A percentile compares a stretch with the other conserved stretches of the same genome.
Evolutionary conservation across 441 rosid genomes (phyloP).

Genomic region (Macaranga tanarius): DNA sequence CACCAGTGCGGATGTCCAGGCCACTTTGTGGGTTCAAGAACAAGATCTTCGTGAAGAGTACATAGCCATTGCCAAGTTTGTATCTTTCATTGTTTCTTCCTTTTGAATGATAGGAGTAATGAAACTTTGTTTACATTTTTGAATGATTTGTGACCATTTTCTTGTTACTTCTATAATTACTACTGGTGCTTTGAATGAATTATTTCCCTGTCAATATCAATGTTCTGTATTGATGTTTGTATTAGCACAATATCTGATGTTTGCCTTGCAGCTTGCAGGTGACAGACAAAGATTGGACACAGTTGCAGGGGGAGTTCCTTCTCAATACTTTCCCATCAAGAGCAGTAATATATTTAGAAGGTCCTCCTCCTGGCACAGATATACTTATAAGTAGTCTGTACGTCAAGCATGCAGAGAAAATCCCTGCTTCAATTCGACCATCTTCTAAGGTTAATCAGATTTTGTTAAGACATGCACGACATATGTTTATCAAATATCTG

Average conservation of each 20-base stretch:
- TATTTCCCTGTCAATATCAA: background rate
- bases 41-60: conserved; percentile 69
- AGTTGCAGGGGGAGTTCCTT: conserved; percentile 70
- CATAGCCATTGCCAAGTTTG: conserved; percentile 50
- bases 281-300: conserved; percentile 66
- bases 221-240: background rate
- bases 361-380: conserved; percentile 78
- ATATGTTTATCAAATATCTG: background rate
- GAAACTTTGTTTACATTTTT: background rate
- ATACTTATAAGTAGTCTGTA: conserved; percentile 62
- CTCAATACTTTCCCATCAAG: conserved; percentile 62
- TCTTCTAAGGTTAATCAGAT: conserved; percentile 49
- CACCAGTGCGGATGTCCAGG: conserved; percentile 47
- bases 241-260: background rate
- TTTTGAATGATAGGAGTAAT: background rate
- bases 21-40: conserved; percentile 73
- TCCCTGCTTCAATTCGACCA: conserved; percentile 57
- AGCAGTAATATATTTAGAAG: conserved; percentile 65
- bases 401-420: conserved; percentile 65
- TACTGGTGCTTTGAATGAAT: background rate
- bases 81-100: background rate
- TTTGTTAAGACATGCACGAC: background rate
- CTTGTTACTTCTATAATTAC: too few species aligned
- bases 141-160: background rate
- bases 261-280: conserved; percentile 54